phyloP scores from a whole-genome alignment of 352 stramenopile species.

The Phytophthora sp. region DNA sequence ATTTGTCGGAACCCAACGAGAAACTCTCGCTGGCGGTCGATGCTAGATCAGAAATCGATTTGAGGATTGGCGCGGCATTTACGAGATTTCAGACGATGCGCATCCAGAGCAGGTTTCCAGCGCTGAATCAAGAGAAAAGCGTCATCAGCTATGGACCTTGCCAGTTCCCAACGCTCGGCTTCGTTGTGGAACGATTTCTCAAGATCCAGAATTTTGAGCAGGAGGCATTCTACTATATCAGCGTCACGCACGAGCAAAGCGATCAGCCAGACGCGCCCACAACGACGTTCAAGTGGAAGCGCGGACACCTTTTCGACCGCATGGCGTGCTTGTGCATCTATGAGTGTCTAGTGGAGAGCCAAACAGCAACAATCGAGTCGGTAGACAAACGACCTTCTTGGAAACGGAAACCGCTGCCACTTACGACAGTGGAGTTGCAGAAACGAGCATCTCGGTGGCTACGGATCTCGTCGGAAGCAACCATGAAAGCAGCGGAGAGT shows the following conservation, averaged over 20 bases:
- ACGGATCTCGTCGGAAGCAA: slow-evolving; percentile 95
- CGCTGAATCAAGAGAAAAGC: slow-evolving; percentile 68
- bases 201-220: slow-evolving; percentile 97
- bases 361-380: slow-evolving; percentile 65
- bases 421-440: slow-evolving; percentile 99
- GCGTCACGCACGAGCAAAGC: slow-evolving; percentile 79
- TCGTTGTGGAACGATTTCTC: slow-evolving; percentile 94
- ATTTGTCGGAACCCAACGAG: slow-evolving; percentile 81
- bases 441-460: slow-evolving; percentile 96
- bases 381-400: slow-evolving; percentile 85
- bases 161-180: slow-evolving; percentile 99
- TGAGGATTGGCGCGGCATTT: slow-evolving; percentile 94
- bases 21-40: slow-evolving; percentile 87
- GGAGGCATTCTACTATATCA: slow-evolving; percentile 97
- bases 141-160: slow-evolving; percentile 99
- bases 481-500: slow-evolving; percentile 96
- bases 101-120: slow-evolving; percentile 86
- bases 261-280: slow-evolving; percentile 55
- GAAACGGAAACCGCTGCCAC: slow-evolving; percentile 96
- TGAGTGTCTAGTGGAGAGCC: slow-evolving; percentile 70
- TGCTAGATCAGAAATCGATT: slow-evolving; percentile 94
- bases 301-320: slow-evolving; percentile 95
- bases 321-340: slow-evolving; percentile 94
- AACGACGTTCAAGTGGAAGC: slow-evolving; percentile 97
- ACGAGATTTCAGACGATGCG: slow-evolving; percentile 96